Evolutionary conservation across 495 filamentous ascomycete genomes (phyloP).

Genomic region (Daldinia concentrica): DNA sequence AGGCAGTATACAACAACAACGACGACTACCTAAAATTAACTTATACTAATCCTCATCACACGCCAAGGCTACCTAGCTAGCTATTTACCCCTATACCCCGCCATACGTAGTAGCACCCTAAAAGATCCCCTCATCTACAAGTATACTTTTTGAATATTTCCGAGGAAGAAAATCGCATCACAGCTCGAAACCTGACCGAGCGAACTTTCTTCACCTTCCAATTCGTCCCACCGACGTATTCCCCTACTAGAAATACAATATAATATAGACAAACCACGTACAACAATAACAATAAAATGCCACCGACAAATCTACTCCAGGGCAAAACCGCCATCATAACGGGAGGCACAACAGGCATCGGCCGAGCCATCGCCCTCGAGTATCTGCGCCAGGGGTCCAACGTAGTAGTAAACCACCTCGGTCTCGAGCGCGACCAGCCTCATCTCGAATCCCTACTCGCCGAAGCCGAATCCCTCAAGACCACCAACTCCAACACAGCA

Average conservation of each 20-base stretch:
- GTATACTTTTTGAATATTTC: background rate
- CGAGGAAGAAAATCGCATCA: background rate
- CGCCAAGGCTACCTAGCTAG: background rate
- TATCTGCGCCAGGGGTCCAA: conserved; percentile 75
- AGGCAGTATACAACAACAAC: background rate
- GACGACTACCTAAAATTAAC: background rate
- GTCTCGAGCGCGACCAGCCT: conserved; percentile 59
- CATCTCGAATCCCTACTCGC: conserved; percentile 64
- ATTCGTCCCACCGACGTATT: conserved; percentile 7
- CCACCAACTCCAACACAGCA: conserved; percentile 11
- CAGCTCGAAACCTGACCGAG: conserved; percentile 11
- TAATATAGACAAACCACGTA: background rate
- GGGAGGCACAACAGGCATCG: conserved; percentile 79
- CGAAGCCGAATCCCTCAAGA: conserved; percentile 59
- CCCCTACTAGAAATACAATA: background rate
- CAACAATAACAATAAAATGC: conserved; percentile 43
- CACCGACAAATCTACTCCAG: conserved; percentile 62
- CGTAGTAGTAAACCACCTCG: conserved; percentile 77
- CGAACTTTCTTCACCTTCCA: conserved; percentile 11
- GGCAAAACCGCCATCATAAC: conserved; percentile 80
- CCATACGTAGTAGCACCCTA: background rate
- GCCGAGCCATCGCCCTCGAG: conserved; percentile 75
- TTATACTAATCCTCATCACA: background rate
- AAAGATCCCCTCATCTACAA: conserved; percentile 9
- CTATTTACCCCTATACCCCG: conserved; percentile 2